A percentile compares a stretch with the other conserved stretches of the same genome.
These are phyloP conservation scores for Meyerozyma sp. DNA, from an alignment of 1,139 yeast species.

Conservation along the genomic window DNA sequence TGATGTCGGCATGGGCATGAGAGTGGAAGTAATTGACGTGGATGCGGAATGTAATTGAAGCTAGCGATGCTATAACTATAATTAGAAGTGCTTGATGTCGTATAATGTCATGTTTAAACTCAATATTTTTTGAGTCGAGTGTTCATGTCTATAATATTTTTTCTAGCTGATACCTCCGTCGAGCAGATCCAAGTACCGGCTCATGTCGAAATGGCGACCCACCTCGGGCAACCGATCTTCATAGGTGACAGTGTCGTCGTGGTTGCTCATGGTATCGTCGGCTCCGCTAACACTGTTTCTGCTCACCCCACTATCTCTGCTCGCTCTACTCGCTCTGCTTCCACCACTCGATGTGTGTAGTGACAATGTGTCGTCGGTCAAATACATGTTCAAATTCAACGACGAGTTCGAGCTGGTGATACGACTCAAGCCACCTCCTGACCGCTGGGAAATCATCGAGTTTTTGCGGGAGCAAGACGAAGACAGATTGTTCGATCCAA, in stretches of 20 bases:
- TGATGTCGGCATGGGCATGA: no score
- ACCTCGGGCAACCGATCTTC: neutral
- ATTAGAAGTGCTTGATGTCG: no score
- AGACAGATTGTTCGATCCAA: constrained; percentile 6
- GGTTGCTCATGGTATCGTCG: constrained; percentile 1
- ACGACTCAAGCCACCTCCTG: constrained; percentile 24
- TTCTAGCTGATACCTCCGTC: neutral
- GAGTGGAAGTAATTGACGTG: no score
- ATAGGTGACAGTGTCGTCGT: constrained; percentile 1
- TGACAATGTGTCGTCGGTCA: constrained; percentile 31
- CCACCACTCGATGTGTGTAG: neutral
- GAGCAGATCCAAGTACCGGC: constrained; percentile 1
- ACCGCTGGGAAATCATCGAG: constrained; percentile 18
- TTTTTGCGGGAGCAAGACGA: constrained; percentile 17
- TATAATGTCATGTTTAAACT: no score
- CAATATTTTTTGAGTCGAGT: no score
- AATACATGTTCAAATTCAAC: constrained; percentile 39
- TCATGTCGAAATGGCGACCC: constrained; percentile 1
- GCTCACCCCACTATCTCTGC: neutral
- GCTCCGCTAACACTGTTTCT: neutral
- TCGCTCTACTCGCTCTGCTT: neutral
- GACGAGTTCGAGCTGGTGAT: constrained; percentile 41
- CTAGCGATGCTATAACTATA: no score
- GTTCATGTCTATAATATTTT: no score
- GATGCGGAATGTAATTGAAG: no score